These are phyloP conservation scores for Saccharomyces jurei DNA, from an alignment of 805 yeast species.

Conservation along the genomic window DNA sequence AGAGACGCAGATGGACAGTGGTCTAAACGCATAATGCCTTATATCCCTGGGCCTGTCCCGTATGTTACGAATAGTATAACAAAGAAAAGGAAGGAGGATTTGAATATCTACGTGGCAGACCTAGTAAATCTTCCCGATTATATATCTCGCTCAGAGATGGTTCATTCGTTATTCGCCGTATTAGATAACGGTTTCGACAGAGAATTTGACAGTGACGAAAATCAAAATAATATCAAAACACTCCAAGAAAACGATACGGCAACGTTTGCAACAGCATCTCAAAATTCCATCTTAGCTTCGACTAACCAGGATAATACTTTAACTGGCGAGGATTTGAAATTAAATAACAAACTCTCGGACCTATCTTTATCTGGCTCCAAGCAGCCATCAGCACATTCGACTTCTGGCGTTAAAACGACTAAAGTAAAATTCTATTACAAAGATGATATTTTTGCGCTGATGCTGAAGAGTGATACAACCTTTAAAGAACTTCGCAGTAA, in stretches of 20 bases:
- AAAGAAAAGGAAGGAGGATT: slow-evolving; percentile 44
- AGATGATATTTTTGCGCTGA: slow-evolving; percentile 72
- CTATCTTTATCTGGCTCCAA: slow-evolving; percentile 18
- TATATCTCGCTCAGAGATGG: slow-evolving; percentile 62
- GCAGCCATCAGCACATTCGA: slow-evolving; percentile 20
- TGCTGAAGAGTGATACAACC: slow-evolving; percentile 42
- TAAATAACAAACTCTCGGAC: slow-evolving; percentile 22
- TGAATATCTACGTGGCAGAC: slow-evolving; percentile 49
- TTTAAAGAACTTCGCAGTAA: slow-evolving; percentile 44
- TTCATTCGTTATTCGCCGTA: slow-evolving; percentile 62
- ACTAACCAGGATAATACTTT: slow-evolving; percentile 26
- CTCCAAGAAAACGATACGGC: slow-evolving; percentile 11
- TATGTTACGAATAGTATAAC: slow-evolving; percentile 76
- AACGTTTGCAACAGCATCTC: slow-evolving; percentile 3
- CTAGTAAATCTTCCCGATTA: slow-evolving; percentile 67
- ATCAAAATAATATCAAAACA: slow-evolving; percentile 2
- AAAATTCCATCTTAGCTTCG: slow-evolving; percentile 2
- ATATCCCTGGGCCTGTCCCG: slow-evolving; percentile 92
- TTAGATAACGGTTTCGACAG: slow-evolving; percentile 31
- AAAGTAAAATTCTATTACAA: slow-evolving; percentile 71
- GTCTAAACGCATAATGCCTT: slow-evolving; percentile 74
- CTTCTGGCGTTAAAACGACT: slow-evolving; percentile 24
- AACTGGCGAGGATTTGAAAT: slow-evolving; percentile 27
- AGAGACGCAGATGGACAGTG: slow-evolving; percentile 44
- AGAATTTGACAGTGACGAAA: slow-evolving; percentile 8